These are phyloP conservation scores for Stereocaulon alpinum DNA, from an alignment of 495 filamentous ascomycete genomes.

Conservation along the genomic window DNA sequence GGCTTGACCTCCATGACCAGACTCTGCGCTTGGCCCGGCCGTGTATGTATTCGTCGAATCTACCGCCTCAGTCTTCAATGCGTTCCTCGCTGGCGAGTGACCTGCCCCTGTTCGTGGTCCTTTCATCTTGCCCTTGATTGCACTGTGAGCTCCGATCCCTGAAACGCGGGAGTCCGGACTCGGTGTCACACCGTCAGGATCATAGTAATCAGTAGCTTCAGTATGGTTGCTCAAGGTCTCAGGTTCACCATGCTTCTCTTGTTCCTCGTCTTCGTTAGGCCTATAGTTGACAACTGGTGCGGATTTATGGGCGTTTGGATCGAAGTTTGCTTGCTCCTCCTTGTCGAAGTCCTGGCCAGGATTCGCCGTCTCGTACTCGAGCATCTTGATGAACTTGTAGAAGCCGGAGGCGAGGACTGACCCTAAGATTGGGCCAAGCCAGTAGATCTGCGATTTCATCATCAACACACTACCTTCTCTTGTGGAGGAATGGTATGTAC, in stretches of 20 bases:
- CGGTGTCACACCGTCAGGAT: background rate
- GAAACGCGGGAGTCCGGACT: background rate
- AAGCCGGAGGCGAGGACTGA: conserved; percentile 56
- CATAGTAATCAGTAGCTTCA: background rate
- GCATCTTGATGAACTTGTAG: conserved; percentile 53
- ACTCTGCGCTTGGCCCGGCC: background rate
- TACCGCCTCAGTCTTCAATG: background rate
- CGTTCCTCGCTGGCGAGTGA: background rate
- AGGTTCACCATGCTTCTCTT: background rate
- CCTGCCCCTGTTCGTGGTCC: background rate
- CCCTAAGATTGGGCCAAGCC: conserved; percentile 57
- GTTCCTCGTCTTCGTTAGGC: background rate
- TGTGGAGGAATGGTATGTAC: background rate
- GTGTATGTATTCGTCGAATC: background rate
- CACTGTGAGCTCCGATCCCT: background rate
- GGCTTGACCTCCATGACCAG: background rate
- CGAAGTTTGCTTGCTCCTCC: conserved; percentile 6
- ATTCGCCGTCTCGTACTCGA: conserved; percentile 72
- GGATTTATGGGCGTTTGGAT: background rate
- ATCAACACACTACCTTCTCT: background rate
- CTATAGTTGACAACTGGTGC: conserved; percentile 16
- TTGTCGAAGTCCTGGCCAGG: conserved; percentile 50
- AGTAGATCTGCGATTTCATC: conserved; percentile 32
- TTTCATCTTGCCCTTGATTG: background rate
- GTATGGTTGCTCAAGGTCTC: background rate